Evolutionary conservation across 2,329 filamentous ascomycete genomes (phyloP).

Genomic region (Arthrobotrys conoides): DNA sequence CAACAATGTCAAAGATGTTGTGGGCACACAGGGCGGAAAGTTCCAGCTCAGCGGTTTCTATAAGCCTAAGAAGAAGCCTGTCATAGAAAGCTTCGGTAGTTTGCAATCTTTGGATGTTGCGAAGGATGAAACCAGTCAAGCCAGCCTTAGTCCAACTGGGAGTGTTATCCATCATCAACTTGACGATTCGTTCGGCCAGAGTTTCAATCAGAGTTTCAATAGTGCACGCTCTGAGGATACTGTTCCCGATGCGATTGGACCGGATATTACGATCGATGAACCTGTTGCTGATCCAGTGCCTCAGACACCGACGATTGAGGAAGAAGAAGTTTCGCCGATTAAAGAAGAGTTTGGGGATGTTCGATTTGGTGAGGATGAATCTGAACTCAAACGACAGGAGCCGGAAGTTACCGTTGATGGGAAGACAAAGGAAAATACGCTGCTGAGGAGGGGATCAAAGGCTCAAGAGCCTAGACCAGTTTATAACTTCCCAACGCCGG

Average conservation of each 20-base stretch:
- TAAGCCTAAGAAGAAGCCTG: conserved; percentile 1
- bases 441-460: conserved; percentile 6
- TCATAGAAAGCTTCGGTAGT: conserved; percentile 44
- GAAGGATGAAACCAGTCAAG: conserved; percentile 30
- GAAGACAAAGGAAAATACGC: conserved; percentile 12
- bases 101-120: conserved; percentile 41
- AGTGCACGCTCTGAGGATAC: conserved; percentile 45
- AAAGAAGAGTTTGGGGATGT: conserved; percentile 46
- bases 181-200: conserved; percentile 39
- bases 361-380: conserved; percentile 13
- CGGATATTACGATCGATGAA: conserved; percentile 31
- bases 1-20: conserved; percentile 9
- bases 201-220: conserved; percentile 38
- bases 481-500: conserved; percentile 25
- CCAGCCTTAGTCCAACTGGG: conserved; percentile 43
- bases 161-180: conserved; percentile 42
- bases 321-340: conserved; percentile 52
- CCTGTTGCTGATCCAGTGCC: conserved; percentile 6
- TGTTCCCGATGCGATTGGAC: conserved; percentile 26
- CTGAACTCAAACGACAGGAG: neutral
- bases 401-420: conserved; percentile 22
- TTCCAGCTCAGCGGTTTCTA: neutral
- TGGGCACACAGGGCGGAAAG: neutral
- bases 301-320: conserved; percentile 22
- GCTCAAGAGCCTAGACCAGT: neutral